A percentile compares a stretch with the other conserved stretches of the same genome.
These are phyloP conservation scores for Entelexis sorbosivorans DNA, from an alignment of 1,139 yeast genomes.

Conservation along the genomic window DNA sequence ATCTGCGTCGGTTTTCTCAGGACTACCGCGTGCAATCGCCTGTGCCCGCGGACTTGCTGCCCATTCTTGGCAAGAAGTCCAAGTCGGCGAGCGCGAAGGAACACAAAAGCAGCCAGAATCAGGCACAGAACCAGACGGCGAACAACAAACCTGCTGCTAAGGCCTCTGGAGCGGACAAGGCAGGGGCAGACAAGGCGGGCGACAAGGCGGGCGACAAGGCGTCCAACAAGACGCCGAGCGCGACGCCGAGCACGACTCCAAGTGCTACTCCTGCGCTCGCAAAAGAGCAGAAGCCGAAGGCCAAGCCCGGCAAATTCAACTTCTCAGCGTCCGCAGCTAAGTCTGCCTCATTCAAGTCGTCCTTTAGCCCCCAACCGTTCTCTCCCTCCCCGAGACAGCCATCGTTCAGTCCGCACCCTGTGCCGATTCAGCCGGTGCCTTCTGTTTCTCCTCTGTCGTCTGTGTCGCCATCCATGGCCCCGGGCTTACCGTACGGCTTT, in stretches of 20 bases:
- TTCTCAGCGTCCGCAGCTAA: constrained; percentile 51
- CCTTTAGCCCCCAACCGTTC: constrained; percentile 16
- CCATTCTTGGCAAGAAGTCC: constrained; percentile 60
- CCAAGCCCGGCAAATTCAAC: constrained; percentile 33
- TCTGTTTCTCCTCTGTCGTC: constrained; percentile 2
- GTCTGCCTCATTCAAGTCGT: constrained; percentile 52
- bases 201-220: background rate
- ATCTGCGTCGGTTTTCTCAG: constrained; percentile 73
- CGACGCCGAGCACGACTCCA: background rate
- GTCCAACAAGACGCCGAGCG: background rate
- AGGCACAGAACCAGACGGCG: background rate
- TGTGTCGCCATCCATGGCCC: background rate
- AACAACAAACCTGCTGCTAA: background rate
- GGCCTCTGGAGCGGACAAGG: background rate
- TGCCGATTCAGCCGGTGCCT: background rate
- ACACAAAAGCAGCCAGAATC: constrained; percentile 22
- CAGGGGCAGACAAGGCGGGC: background rate
- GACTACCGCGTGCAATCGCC: constrained; percentile 53
- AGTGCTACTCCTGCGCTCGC: constrained; percentile 21
- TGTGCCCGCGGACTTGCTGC: constrained; percentile 61
- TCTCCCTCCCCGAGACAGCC: constrained; percentile 16
- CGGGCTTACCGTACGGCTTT: constrained; percentile 3
- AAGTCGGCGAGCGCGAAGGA: constrained; percentile 32
- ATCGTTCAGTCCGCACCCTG: constrained; percentile 5
- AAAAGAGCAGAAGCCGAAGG: constrained; percentile 17